Evolutionary conservation across 441 rosid species (phyloP).

Genomic region (Kokia cookei): DNA sequence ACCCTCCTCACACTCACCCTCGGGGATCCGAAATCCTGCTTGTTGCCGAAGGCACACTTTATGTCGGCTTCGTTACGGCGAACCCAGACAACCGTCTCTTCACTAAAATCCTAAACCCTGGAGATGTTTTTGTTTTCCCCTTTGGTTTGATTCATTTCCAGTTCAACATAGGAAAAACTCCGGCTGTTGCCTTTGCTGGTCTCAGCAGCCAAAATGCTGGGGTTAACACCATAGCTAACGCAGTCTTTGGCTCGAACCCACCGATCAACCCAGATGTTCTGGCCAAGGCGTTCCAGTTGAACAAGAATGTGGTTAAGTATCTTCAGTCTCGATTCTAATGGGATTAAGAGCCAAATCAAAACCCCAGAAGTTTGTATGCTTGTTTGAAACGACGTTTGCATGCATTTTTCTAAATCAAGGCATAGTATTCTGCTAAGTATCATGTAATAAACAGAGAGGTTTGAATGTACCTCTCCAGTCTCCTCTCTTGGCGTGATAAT

Average conservation of each 20-base stretch:
- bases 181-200: background rate
- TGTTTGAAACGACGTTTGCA: background rate
- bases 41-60: background rate
- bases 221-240: slow-evolving; percentile 22
- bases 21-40: background rate
- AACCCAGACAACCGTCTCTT: background rate
- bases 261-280: slow-evolving; percentile 25
- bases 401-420: background rate
- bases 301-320: slow-evolving; percentile 10
- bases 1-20: background rate
- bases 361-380: background rate
- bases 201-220: slow-evolving; percentile 39
- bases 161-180: background rate
- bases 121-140: background rate
- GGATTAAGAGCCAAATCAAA: background rate
- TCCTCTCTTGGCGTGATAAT: background rate
- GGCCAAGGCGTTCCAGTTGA: slow-evolving; percentile 26
- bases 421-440: background rate
- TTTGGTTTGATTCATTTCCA: background rate
- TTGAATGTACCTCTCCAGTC: background rate
- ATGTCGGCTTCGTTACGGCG: background rate
- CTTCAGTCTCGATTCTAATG: slow-evolving; percentile 10
- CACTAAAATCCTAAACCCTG: background rate
- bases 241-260: slow-evolving; percentile 36
- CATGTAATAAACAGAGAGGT: background rate